A percentile compares a stretch with the other conserved stretches of the same genome.
Conservation (phyloP, 345 rosid genomes). For the Eucalyptus curtisii region DNA sequence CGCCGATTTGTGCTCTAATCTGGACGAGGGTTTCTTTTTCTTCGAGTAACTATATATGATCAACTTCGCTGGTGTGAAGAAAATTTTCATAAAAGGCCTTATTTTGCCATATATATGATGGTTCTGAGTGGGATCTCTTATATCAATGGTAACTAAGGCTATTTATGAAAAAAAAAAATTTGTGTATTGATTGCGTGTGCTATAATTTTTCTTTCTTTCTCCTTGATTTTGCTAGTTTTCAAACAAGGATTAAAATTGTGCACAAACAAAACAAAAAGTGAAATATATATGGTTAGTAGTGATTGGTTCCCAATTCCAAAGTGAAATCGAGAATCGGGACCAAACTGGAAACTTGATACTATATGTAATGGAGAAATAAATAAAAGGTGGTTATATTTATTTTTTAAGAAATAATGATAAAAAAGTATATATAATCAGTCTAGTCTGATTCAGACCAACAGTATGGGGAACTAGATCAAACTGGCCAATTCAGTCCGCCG, state of each 20-base stretch:
- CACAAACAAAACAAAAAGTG: background rate
- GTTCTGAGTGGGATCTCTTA: background rate
- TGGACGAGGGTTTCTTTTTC: background rate
- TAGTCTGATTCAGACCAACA: rapidly evolving
- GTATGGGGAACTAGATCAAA: too few species aligned
- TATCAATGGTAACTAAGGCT: background rate
- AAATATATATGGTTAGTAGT: background rate
- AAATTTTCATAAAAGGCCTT: background rate
- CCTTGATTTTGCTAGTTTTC: background rate
- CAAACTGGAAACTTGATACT: too few species aligned
- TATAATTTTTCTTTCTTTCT: background rate
- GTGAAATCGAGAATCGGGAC: too few species aligned
- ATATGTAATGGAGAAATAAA: too few species aligned
- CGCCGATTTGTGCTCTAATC: background rate
- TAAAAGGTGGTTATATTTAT: too few species aligned
- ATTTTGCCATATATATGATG: background rate
- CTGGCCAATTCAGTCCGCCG: rapidly evolving
- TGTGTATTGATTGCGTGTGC: background rate
- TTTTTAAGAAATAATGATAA: too few species aligned
- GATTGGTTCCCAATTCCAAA: too few species aligned
- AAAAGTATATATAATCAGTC: too few species aligned
- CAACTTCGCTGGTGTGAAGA: background rate
- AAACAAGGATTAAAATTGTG: background rate
- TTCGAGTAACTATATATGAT: background rate
- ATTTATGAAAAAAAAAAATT: background rate